Evolutionary conservation across 768 basidiomycete genomes (phyloP), one percentile per base, ranked within the genome.

Genomic region (Nidula microcarpa): DNA sequence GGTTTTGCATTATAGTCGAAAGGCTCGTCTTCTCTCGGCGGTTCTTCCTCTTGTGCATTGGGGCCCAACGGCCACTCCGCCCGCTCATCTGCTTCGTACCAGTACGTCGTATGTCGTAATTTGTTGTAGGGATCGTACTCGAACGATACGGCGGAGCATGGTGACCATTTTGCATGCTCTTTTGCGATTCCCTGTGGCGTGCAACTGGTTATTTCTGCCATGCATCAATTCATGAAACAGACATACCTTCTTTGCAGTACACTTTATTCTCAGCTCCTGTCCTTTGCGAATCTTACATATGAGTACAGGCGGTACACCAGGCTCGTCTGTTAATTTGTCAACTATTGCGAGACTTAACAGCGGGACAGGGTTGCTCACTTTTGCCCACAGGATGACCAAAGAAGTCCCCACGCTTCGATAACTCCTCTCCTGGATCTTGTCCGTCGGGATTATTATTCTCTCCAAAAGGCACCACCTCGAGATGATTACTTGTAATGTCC

Each of bases 61-160:
- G 85, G 81, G 57, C 91, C 84, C 6, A 95, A 68, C 0, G 95
- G 96, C 97, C 97, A 99, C 72, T 99, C 97, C 3, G 69, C 78
- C 33, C 83, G 82, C 58, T 82, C 76, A 60, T 94, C 85, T 18
- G 75, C 79, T 69, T 99, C 97, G 65, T 78, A 92, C 97, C 97
- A 98, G 68, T 97, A 85, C 2, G 89, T 85, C 3, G 97, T 98
- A 70, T 99, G 97, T 50, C 94, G 85, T 33, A 99, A 77, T 68
- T 94, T 94, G 74, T 99, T 99, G 76, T 98, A 81, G 10, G 97
- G 97, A 69, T 99, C 97, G 57, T 99, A 99, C 73, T 99, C 97
- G 58, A 96, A 98, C 6, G 87, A 84, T 14, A 99, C 87, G 6
- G 97, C 94, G 1, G 94, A 90, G 55, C 94, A 91, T 10, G 97